Evolutionary conservation across 192 early-diverging fungal genomes (phyloP).

Genomic region (Piromyces finnis): DNA sequence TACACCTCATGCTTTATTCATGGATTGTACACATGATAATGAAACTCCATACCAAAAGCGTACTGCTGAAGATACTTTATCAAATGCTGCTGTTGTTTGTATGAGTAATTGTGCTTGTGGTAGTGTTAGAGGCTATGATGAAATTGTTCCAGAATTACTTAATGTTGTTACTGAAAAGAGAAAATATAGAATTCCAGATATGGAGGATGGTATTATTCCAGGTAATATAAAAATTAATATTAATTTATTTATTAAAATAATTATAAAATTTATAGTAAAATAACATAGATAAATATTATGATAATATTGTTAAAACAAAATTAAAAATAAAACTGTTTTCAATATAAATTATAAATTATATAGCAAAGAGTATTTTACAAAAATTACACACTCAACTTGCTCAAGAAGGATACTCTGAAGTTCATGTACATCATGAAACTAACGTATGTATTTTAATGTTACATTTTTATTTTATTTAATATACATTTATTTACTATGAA

Average conservation of each 20-base stretch:
- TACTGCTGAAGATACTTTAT: slow-evolving; percentile 71
- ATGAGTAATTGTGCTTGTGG: slow-evolving; percentile 84
- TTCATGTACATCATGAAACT: slow-evolving; percentile 90
- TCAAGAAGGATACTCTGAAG: slow-evolving; percentile 64
- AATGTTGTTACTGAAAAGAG: slow-evolving; percentile 78
- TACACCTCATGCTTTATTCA: slow-evolving; percentile 82
- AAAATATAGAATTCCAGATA: slow-evolving; percentile 46
- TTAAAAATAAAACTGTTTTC: no score
- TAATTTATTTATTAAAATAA: no score
- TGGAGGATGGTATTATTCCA: slow-evolving; percentile 30
- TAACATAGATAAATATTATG: background rate
- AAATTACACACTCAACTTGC: slow-evolving; percentile 68
- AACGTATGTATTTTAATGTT: slow-evolving; percentile 38
- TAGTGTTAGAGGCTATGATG: slow-evolving; percentile 95
- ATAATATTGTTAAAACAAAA: background rate
- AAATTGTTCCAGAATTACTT: slow-evolving; percentile 70
- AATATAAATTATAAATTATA: no score
- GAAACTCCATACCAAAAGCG: slow-evolving; percentile 87
- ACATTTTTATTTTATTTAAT: no score
- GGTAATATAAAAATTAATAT: no score
- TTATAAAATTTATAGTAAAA: no score
- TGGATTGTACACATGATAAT: slow-evolving; percentile 99
- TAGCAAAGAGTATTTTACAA: slow-evolving; percentile 55
- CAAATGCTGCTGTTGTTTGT: slow-evolving; percentile 76
- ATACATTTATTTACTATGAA: no score